Evolutionary conservation across 768 basidiomycete species (phyloP).

Genomic region (Favolaschia claudopus): DNA sequence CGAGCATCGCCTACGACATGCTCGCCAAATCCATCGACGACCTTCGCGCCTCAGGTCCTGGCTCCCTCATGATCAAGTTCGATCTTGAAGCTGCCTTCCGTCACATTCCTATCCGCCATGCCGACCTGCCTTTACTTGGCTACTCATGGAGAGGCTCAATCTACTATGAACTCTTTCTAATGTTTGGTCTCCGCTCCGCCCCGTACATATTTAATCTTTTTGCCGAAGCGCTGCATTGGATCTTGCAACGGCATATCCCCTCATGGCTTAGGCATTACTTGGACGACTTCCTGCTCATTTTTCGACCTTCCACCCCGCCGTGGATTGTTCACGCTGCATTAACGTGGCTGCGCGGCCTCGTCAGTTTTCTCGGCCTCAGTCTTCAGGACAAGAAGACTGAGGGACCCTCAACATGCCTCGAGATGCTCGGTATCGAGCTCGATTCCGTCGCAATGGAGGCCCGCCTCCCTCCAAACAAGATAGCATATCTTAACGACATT

Average conservation of each 20-base stretch:
- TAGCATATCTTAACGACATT: background rate
- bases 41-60: constrained; percentile 32
- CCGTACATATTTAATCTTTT: no score
- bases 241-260: constrained; percentile 44
- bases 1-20: constrained; percentile 36
- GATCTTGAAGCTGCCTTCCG: constrained; percentile 45
- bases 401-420: constrained; percentile 29
- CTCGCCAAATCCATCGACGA: constrained; percentile 37
- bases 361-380: constrained; percentile 39
- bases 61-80: constrained; percentile 41
- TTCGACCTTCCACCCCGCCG: constrained; percentile 12
- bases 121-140: constrained; percentile 42
- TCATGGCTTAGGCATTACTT: constrained; percentile 40
- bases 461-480: constrained; percentile 4
- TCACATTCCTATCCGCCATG: constrained; percentile 39
- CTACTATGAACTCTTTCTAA: constrained; percentile 39
- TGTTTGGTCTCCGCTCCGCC: constrained; percentile 40
- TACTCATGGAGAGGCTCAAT: constrained; percentile 35
- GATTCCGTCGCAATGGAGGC: constrained; percentile 11
- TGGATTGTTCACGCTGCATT: constrained; percentile 20
- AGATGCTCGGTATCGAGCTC: constrained; percentile 37
- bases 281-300: constrained; percentile 43
- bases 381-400: constrained; percentile 38
- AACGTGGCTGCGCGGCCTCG: constrained; percentile 39
- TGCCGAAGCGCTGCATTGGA: no score